These are phyloP conservation scores for Astragalus glycyphyllos DNA, from an alignment of 306 rosid genomes.

Conservation along the genomic window DNA sequence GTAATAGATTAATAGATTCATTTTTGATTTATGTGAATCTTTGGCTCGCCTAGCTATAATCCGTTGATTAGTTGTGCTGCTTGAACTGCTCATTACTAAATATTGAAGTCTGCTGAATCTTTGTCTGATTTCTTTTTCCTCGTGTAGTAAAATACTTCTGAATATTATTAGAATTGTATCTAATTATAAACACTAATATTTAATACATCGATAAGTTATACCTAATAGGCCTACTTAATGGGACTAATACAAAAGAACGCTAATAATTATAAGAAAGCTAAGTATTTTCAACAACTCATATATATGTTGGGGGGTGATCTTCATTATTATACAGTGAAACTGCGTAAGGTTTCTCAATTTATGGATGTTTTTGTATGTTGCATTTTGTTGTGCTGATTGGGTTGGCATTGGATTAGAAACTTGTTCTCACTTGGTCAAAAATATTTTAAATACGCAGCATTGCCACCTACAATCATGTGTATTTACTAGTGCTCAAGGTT, in stretches of 20 bases:
- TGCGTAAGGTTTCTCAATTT: neutral
- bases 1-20: neutral
- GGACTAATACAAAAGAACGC: too few species aligned
- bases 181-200: too few species aligned
- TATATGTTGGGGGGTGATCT: neutral
- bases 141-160: too few species aligned
- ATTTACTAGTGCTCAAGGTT: conserved; percentile 4
- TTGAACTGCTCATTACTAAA: conserved; percentile 11
- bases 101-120: neutral
- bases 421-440: neutral
- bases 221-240: too few species aligned
- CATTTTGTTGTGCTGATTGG: neutral
- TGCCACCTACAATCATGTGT: neutral
- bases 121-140: neutral
- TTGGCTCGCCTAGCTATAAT: neutral
- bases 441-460: neutral
- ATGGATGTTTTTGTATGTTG: neutral
- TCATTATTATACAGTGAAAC: neutral
- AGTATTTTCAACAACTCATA: too few species aligned
- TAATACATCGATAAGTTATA: too few species aligned
- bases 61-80: neutral
- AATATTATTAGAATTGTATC: too few species aligned
- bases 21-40: neutral
- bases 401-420: neutral
- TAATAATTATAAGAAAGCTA: too few species aligned